Evolutionary conservation across 331 rosid genomes (phyloP), one percentile per base, ranked within the genome.

Genomic region (Quercus phellos): DNA sequence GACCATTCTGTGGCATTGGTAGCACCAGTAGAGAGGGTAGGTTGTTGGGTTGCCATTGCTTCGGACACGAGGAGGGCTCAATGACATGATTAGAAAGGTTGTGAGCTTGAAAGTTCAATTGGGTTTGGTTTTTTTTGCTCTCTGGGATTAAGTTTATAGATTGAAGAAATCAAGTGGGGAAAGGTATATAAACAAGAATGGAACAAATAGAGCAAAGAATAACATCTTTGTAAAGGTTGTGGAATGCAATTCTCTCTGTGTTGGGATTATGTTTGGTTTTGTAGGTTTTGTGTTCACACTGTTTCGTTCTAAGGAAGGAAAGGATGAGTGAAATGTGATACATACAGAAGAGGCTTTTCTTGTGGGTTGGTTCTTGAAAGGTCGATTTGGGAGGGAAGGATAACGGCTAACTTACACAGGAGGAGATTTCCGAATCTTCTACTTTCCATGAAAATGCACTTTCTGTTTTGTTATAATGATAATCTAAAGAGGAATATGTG

Each of bases 21-120:
- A 85, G 93, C 99, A 95, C 93, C 93, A 93, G 73, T 90, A 89
- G 42, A 84, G 83, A 2, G 66, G 85, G 87, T 76, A 81, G 59
- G 77, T 79, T 21, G 82, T 66, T 63, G 59, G 19, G 69, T 56
- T 72, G 77, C 72, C 74, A 21, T 79, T 51, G 59, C 38, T 79
- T 55, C 83, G 42, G 3, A 19, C 61, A 53, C 84, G 88, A 5
- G 98, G 87, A 61, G 92, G 93, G 78, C 84, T 86, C 73, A 83
- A 30, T 51, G 98, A 85, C 97, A 91, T 89, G 68, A 13, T 68
- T 71, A 18, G n/a, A 1, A 3, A 7, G 13, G 51, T 1, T 9
- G 42, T 18, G 66, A 63, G 17, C 16, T 51, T 18, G 46, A 55
- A 4, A 51, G 64, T 22, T 35, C 50, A 67, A 17, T 26, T 53